Evolutionary conservation across 495 filamentous ascomycete species (phyloP).

Genomic region (Penicillium alfredii): DNA sequence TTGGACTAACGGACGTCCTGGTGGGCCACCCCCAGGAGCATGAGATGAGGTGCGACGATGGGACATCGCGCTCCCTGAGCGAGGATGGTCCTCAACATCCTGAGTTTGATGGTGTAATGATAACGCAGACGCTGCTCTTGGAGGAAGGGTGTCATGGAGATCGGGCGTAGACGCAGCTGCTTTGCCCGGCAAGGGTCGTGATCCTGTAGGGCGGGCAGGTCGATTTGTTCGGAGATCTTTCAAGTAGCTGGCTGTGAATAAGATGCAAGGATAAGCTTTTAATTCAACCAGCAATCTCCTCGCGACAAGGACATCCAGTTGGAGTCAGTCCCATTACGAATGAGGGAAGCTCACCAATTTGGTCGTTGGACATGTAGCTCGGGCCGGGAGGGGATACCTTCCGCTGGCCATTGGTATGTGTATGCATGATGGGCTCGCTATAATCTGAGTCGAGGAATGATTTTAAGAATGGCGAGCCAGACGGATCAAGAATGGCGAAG

Average conservation of each 20-base stretch:
- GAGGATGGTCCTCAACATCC: slow-evolving; percentile 25
- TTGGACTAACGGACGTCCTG: slow-evolving; percentile 43
- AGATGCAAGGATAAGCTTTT: neutral
- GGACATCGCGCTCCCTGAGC: slow-evolving; percentile 46
- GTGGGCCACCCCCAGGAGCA: slow-evolving; percentile 21
- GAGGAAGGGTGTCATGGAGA: slow-evolving; percentile 34
- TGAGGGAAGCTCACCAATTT: slow-evolving; percentile 63
- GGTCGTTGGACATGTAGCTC: slow-evolving; percentile 78
- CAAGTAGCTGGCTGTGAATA: slow-evolving; percentile 59
- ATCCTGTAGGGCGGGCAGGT: slow-evolving; percentile 68
- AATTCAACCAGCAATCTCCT: slow-evolving; percentile 13
- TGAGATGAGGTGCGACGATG: slow-evolving; percentile 43
- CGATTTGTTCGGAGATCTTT: slow-evolving; percentile 74
- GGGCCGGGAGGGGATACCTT: slow-evolving; percentile 69
- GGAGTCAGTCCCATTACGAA: slow-evolving; percentile 13
- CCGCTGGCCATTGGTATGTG: slow-evolving; percentile 42
- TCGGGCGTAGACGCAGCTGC: slow-evolving; percentile 31
- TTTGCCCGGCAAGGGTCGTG: slow-evolving; percentile 62
- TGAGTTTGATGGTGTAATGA: slow-evolving; percentile 25
- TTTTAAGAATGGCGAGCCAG: slow-evolving; percentile 1
- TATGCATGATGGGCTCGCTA: slow-evolving; percentile 28
- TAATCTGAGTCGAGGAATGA: slow-evolving; percentile 2
- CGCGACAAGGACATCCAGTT: too few relatives aligned
- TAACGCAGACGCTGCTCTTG: slow-evolving; percentile 44
- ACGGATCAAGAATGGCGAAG: neutral